A percentile compares a stretch with the other conserved stretches of the same genome.
phyloP scores from a whole-genome alignment of 2,329 filamentous ascomycete species.

The Neophaeococcomyces aloes region DNA sequence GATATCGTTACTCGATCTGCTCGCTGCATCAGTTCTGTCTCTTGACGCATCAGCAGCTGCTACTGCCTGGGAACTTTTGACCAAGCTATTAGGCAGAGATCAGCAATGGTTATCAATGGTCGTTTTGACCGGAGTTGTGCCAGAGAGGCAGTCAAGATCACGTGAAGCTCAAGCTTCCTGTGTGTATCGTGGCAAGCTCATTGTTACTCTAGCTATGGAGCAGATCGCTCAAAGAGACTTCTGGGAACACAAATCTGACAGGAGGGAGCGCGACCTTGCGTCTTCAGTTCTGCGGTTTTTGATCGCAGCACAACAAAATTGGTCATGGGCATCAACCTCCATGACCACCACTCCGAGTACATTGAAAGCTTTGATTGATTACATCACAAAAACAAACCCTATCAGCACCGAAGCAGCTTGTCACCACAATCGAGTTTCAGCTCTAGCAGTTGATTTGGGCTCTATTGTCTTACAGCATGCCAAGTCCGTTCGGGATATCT shows the following conservation, averaged over 20 bases:
- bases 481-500: constrained; percentile 60
- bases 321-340: constrained; percentile 85
- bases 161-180: constrained; percentile 31
- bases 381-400: constrained; percentile 52
- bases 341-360: constrained; percentile 65
- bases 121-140: constrained; percentile 76
- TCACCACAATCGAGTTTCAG: constrained; percentile 60
- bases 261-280: constrained; percentile 54
- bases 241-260: constrained; percentile 23
- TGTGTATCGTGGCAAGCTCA: constrained; percentile 45
- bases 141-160: constrained; percentile 59
- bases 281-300: constrained; percentile 78
- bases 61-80: constrained; percentile 73
- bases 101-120: constrained; percentile 97
- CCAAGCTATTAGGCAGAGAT: constrained; percentile 72
- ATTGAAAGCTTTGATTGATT: constrained; percentile 59
- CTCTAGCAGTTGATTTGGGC: constrained; percentile 75
- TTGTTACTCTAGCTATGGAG: constrained; percentile 64
- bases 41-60: constrained; percentile 26
- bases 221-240: constrained; percentile 39
- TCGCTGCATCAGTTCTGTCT: constrained; percentile 55
- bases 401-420: constrained; percentile 39
- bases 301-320: constrained; percentile 79
- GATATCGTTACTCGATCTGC: constrained; percentile 68
- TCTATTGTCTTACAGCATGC: constrained; percentile 84